Evolutionary conservation across 148 eudicot genomes (phyloP).

Genomic region (Simmondsia chinensis): DNA sequence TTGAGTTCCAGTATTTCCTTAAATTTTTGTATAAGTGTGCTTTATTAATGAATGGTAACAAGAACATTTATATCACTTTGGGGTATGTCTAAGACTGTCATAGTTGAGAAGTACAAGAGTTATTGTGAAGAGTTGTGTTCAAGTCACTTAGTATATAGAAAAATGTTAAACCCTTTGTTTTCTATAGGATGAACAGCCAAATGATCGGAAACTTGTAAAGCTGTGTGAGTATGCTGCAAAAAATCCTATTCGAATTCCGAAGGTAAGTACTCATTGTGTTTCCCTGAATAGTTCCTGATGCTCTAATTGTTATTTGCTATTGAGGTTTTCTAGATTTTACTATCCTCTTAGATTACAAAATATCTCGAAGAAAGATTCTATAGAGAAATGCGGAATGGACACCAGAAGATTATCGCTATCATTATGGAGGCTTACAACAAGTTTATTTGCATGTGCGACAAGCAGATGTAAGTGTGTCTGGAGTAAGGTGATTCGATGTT

Average conservation of each 20-base stretch:
- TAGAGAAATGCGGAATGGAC: constrained; percentile 75
- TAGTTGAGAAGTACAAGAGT: not conserved
- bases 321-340: not conserved
- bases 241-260: constrained; percentile 89
- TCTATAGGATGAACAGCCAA: constrained; percentile 58
- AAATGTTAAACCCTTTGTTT: too few relatives aligned
- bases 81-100: too few relatives aligned
- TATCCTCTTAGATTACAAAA: constrained; percentile 50
- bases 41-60: too few relatives aligned
- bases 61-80: too few relatives aligned
- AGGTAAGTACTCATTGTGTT: constrained; percentile 31
- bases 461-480: constrained; percentile 57
- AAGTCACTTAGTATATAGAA: too few relatives aligned
- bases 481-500: not conserved
- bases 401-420: constrained; percentile 45
- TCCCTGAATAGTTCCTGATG: not conserved
- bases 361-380: constrained; percentile 85
- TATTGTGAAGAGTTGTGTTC: constrained; percentile 4
- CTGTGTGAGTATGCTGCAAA: constrained; percentile 96
- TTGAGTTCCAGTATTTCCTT: too few relatives aligned
- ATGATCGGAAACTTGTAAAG: constrained; percentile 74
- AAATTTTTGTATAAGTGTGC: too few relatives aligned
- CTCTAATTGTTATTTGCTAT: not conserved
- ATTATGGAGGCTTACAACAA: constrained; percentile 60
- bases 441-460: constrained; percentile 67